Conservation (phyloP, 2,329 filamentous ascomycete species). For the Trichoderma endophyticum region DNA sequence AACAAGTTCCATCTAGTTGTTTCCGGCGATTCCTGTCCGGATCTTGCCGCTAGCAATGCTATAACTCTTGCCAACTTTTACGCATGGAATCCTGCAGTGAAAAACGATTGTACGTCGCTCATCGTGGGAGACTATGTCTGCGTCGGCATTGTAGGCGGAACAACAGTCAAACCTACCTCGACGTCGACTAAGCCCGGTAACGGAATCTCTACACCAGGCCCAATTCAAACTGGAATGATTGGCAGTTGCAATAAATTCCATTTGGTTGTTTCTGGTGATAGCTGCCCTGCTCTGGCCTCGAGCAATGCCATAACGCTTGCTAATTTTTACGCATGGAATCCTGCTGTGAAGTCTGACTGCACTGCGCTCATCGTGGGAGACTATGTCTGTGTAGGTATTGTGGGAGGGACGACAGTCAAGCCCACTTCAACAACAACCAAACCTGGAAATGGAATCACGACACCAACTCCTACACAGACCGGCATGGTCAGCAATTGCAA, state of each 20-base stretch:
- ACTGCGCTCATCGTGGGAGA: neutral
- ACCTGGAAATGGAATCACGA: slow-evolving; percentile 1
- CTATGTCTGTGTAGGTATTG: neutral
- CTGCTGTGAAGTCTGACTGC: neutral
- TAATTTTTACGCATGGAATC: neutral
- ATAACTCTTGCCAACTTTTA: neutral
- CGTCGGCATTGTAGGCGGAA: neutral
- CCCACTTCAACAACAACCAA: neutral
- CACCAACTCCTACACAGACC: slow-evolving; percentile 7
- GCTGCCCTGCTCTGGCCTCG: neutral
- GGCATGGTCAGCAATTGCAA: slow-evolving; percentile 15
- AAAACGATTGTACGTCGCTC: neutral
- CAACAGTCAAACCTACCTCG: neutral
- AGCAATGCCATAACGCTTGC: neutral
- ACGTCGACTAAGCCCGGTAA: slow-evolving; percentile 6
- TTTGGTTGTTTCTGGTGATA: slow-evolving; percentile 12
- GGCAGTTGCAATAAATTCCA: slow-evolving; percentile 32
- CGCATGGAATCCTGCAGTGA: neutral
- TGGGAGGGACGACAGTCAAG: neutral
- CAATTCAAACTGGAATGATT: slow-evolving; percentile 30
- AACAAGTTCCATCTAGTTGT: neutral
- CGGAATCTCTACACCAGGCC: slow-evolving; percentile 29
- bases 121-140: neutral
- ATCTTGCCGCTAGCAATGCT: neutral
- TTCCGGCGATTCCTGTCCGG: neutral